Evolutionary conservation across 2,329 filamentous ascomycete genomes (phyloP), one percentile per base, ranked within the genome.

Genomic region (Chaetomium sp.): DNA sequence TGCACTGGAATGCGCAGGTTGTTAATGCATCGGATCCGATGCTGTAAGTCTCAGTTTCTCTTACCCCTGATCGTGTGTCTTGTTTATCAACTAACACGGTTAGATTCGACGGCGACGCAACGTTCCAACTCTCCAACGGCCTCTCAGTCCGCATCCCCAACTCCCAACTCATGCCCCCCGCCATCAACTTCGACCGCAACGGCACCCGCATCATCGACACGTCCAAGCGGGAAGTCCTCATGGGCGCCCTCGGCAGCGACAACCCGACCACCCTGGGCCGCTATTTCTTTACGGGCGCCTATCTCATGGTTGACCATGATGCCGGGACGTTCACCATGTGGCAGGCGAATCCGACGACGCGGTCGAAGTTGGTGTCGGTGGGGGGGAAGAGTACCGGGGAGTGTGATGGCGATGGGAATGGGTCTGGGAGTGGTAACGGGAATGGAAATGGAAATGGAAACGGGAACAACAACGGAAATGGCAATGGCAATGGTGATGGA

Each of bases 251-350:
- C 44, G 52, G 32, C 10, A 27, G n/a, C 32, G n/a, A 42, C 32
- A 54, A 54, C 12, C 61, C 61, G 0, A 59, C 66, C 0, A 68
- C 64, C 0, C 56, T 71, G 0, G 70, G 70, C 1, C 62, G 69
- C 0, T 70, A 69, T 45, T 71, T 72, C 43, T 59, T 70, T 9
- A 70, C 68, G 0, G 58, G 66, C 0, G 70, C 69, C 1, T 71
- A 71, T 49, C 60, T 72, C 0, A 71, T 71, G 70, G 67, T 71
- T 6, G 64, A 71, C 41, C 64, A 67, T 32, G 69, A 71, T 7
- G 62, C 65, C 6, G 54, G 61, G 0, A 67, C 64, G 0, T 72
- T 70, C 33, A 71, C 70, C 0, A 57, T 71, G 5, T 72, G 70
- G 69, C 60, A 69, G 11, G 68, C 69, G 0, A 70, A 70, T 34